Base-by-base conservation (phyloP, 805 yeast genomes). In the Candida ulmi region DNA sequence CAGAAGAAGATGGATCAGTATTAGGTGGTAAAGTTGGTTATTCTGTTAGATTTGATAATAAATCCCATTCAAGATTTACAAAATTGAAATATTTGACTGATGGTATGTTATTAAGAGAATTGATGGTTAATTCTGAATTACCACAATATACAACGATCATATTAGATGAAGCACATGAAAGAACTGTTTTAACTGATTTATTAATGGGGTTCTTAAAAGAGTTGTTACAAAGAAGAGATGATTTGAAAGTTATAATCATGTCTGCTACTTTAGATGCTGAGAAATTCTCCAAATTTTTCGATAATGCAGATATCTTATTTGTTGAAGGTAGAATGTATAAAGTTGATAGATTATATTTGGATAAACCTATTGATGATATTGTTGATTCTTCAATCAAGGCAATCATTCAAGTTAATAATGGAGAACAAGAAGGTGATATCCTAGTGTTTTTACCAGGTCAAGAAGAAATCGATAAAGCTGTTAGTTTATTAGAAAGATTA, bases 231-330 rank as follows among this genome's bases (percentile, higher is more conserved):
- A 68, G 72, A 33, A 68, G 82, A 39, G 62, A 78, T 15, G 74
- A 74, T 32, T 71, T 93, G 48, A 74, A 78, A 51, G 69, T 88
- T 28, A 76, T 93, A 6, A 76, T 93, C 48, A 95, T 93, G 96
- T 90, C 98, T 37, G 99, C 99, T 21, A 93, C 99, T 0, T 69
- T 93, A 42, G 95, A 93, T 61, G 98, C 98, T 1, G 90, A 80
- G 27, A 74, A 76, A 51, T 93, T 93, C 57, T 78, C 95, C 33
- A 61, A 69, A 17, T 93, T 90, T 59, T 93, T 86, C 58, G 63
- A 75, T 49, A 61, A 75, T 43, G 90, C 95, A 1, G 93, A 90
- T n/a, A 84, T 90, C 23, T 62, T 88, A 35, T 87, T 70, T 50
- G 86, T 93, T 3, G 95, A 88, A 60, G 99, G 99, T 52, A 80